Base-by-base conservation (phyloP, 495 filamentous ascomycete species). In the Penicillium alfredii region DNA sequence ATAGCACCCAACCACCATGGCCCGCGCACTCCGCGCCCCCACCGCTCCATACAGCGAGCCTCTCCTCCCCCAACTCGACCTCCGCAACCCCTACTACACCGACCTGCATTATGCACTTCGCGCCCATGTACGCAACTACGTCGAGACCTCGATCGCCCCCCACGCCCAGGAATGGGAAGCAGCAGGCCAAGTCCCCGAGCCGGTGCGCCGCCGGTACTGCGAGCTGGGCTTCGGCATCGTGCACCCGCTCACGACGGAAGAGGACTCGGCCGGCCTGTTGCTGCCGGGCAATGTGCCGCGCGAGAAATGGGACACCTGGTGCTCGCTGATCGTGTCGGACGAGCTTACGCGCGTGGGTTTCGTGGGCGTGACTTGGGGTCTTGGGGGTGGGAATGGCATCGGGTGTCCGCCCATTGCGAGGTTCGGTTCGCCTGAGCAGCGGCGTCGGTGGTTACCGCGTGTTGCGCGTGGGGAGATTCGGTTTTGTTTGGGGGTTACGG, bases 401-500 rank as follows among this genome's bases (percentile, higher is more conserved):
- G 72, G 72, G 11, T 68, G 66, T 49, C 73, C 73, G n/a, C 70
- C 71, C 8, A 51, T 76, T 47, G 68, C 69, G 15, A 59, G 65
- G 31, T 74, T 72, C 44, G 73, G 73, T 10, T 74, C 64, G 14
- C 42, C 49, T 8, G 58, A 65, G 49, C 72, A 74, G 50, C 66
- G 71, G 44, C 46, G 40, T 6, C 51, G 55, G 19, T 77, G 66
- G 63, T 52, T 77, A 15, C 73, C 73, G 7, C 58, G 54, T 13
- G 63, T 77, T 38, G 69, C 70, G 11, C 59, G 34, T 30, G 68
- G 71, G 16, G 61, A 64, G 28, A 58, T 69, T 11, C 48, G 64
- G 22, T 77, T 77, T 37, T 77, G 72, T 45, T 52, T 76, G 18
- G 72, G 73, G 3, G 74, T 77, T 44, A 77, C 73, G 12, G 73